Base-by-base conservation (phyloP, 345 rosid genomes). In the Microcos paniculata region DNA sequence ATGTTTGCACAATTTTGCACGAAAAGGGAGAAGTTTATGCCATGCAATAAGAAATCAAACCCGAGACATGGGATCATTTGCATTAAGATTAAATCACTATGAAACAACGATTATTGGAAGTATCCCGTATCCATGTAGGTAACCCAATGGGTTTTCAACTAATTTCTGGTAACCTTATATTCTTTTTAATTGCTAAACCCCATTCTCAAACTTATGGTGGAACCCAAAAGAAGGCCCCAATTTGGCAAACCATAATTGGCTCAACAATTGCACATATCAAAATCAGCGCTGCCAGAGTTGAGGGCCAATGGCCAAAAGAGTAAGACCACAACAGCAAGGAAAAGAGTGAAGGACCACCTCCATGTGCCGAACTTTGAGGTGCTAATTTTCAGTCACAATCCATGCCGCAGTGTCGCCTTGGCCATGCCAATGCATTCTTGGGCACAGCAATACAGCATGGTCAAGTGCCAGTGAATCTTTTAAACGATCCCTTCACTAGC, bases 291-390 rank as follows among this genome's bases (percentile, higher is more conserved):
- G 51, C 69, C 28, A 57, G 43, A 40, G 45, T 35, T 0, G 38
- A 62, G 71, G 79, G 51, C 72, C 57, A 73, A 62, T 49, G 18
- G 51, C 19, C 38, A 35, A 35, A 3, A 7, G 40, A 3, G 40
- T 35, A 65, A 72, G 63, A 66, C 62, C 59, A 61, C 46, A 35
- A 28, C 6, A 42, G 52, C 38, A 58, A 31, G 14, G 33, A 21
- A 7, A 35, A 6, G 33, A 56, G 55, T 43, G 9, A 53, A 78
- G 80, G 86, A 76, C 84, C 83, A 68, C 74, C 75, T 57, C 77
- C 80, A 80, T 63, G 80, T 76, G 81, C 71, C 43, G 14, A 52
- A 66, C 58, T 62, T 55, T 61, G 61, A 40, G 19, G 49, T 66
- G 43, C 67, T 38, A 40, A 67, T 68, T 52, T 74, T 71, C 46